Conservation (phyloP, 2,329 filamentous ascomycete species). For the Pyricularia grisea region DNA sequence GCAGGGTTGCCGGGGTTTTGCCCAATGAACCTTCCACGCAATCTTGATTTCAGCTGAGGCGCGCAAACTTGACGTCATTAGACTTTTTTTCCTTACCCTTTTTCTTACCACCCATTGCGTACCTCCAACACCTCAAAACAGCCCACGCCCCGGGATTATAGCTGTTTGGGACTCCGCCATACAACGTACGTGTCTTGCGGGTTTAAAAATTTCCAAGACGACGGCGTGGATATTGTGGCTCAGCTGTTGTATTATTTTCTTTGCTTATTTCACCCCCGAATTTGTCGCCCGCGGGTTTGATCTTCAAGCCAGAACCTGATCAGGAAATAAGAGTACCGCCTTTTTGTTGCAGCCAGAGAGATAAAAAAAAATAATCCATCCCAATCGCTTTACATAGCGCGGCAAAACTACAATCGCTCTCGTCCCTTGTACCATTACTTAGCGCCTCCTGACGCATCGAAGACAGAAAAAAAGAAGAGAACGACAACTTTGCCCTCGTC, state of each 20-base stretch:
- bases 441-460: background rate
- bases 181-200: background rate
- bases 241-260: background rate
- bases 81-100: background rate
- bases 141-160: background rate
- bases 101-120: background rate
- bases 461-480: too few species aligned
- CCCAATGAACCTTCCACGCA: background rate
- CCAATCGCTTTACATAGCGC: background rate
- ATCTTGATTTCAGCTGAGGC: background rate
- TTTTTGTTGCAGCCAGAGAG: background rate
- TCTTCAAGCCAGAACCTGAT: background rate
- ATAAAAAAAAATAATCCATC: background rate
- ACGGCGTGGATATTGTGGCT: background rate
- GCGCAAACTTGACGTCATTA: background rate
- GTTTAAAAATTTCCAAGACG: background rate
- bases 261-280: background rate
- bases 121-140: background rate
- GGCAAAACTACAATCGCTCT: background rate
- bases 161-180: background rate
- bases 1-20: background rate
- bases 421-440: background rate
- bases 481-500: background rate
- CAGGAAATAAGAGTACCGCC: background rate
- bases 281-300: background rate